Conservation (phyloP, 352 stramenopile genomes). For the Phytophthora niederhauseri region DNA sequence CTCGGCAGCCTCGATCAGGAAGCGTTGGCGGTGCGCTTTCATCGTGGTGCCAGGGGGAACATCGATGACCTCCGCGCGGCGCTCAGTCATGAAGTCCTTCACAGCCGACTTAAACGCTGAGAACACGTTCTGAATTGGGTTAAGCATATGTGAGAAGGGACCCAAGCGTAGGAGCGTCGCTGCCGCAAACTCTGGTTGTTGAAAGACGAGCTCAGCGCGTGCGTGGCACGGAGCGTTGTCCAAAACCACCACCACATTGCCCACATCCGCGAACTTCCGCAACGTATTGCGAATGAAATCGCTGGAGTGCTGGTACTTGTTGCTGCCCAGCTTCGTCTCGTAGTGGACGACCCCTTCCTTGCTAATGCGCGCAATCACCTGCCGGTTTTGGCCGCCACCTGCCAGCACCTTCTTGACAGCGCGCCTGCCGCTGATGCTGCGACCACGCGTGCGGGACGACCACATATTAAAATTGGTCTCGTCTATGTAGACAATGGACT, state of each 20-base stretch:
- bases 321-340: slow-evolving; percentile 1
- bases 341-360: neutral
- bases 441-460: neutral
- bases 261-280: neutral
- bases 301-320: neutral
- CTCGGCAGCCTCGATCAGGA: neutral
- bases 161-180: neutral
- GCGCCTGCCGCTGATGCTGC: neutral
- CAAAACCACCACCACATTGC: slow-evolving; percentile 6
- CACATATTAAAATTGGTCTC: slow-evolving; percentile 30
- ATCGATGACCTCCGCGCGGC: neutral
- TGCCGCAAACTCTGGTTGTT: neutral
- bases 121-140: slow-evolving; percentile 1
- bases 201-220: neutral
- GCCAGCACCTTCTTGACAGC: neutral
- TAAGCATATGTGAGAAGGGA: neutral
- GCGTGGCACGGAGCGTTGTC: slow-evolving; percentile 7
- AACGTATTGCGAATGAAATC: neutral
- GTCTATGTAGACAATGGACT: slow-evolving; percentile 22
- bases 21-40: neutral
- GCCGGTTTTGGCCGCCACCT: neutral
- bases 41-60: neutral
- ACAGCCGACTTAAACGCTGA: neutral
- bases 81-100: neutral
- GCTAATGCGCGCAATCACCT: neutral